phyloP scores from a whole-genome alignment of 2,329 filamentous ascomycete species.

The Botrytis hyacinthi region DNA sequence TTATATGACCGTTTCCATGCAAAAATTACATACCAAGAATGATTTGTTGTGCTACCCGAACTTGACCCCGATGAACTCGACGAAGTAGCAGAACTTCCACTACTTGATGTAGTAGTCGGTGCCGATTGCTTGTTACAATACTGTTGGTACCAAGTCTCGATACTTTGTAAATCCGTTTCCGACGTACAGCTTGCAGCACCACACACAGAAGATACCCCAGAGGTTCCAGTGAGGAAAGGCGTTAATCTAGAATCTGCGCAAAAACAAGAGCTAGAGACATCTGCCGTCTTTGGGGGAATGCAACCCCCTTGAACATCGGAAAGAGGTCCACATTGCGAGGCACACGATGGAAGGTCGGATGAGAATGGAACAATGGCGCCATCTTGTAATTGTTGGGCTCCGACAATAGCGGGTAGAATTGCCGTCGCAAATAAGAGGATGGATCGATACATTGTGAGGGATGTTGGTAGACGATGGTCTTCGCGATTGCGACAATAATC shows the following conservation, averaged over 20 bases:
- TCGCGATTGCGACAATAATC: constrained; percentile 8
- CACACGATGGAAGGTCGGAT: constrained; percentile 61
- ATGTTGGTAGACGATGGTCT: neutral
- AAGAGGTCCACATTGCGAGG: constrained; percentile 56
- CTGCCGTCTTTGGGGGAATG: constrained; percentile 55
- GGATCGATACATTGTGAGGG: constrained; percentile 19
- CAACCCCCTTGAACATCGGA: constrained; percentile 72
- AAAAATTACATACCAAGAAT: constrained; percentile 24
- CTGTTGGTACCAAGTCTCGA: constrained; percentile 68
- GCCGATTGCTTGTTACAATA: constrained; percentile 56
- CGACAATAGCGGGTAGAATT: constrained; percentile 15
- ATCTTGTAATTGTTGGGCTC: constrained; percentile 24
- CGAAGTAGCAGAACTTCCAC: constrained; percentile 19
- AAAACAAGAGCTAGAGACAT: constrained; percentile 68
- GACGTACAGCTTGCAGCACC: constrained; percentile 53
- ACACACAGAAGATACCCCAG: constrained; percentile 63
- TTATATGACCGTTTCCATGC: neutral
- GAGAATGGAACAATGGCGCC: constrained; percentile 52
- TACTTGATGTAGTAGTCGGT: constrained; percentile 32
- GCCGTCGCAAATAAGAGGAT: constrained; percentile 15
- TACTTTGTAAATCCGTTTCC: constrained; percentile 48
- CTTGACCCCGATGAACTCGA: constrained; percentile 21
- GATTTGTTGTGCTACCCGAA: constrained; percentile 11
- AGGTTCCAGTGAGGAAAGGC: constrained; percentile 52
- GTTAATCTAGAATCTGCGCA: constrained; percentile 62